Base-by-base conservation (phyloP, 345 rosid genomes). In the Clarkia xantiana region DNA sequence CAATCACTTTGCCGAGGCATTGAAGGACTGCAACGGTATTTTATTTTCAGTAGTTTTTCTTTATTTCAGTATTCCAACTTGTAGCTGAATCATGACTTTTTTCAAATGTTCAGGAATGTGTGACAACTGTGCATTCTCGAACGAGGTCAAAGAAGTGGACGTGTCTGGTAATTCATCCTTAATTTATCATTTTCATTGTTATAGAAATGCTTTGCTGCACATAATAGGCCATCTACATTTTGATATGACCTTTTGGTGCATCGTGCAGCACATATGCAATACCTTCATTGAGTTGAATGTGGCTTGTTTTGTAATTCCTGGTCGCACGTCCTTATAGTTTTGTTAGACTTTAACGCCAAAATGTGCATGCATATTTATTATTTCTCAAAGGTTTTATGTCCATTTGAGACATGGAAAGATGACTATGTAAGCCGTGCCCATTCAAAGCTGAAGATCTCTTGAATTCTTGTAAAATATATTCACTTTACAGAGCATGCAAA, bases 11-110 rank as follows among this genome's bases (percentile, higher is more conserved):
- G 78, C 88, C 40, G 97, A 90, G 67, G 79, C 84, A 56, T 62
- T 82, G 63, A 86, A 75, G 66, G 94, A 83, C 62, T 90, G 97
- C 78, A 77, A 74, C 64, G 97, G 97, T 90, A 79, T 34, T 18
- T 18, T 4, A 11, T 55, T 14, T 14, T 29, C 38, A 8, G 14
- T 12, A 49, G 11, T n/a, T 29, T n/a, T 49, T 29, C 15, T 2
- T 23, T 11, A 15, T 49, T 25, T 49, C 11, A 1, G 1, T 29
- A 6, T 7, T 25, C 34, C 19, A 10, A 1, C 13, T 0, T 49
- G 54, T 42, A 29, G 34, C 44, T 29, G 57, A 58, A 54, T 45
- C 14, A 14, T 47, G 44, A 25, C 46, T 44, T 46, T n/a, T n/a
- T 57, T 11, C 65, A 17, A 50, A 62, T n/a, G 47, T 54, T 57